Percentiles rank a stretch among this genome's conserved stretches.
Conservation (phyloP, 176 grass and related monocot genomes). For the Juncus effusus region DNA sequence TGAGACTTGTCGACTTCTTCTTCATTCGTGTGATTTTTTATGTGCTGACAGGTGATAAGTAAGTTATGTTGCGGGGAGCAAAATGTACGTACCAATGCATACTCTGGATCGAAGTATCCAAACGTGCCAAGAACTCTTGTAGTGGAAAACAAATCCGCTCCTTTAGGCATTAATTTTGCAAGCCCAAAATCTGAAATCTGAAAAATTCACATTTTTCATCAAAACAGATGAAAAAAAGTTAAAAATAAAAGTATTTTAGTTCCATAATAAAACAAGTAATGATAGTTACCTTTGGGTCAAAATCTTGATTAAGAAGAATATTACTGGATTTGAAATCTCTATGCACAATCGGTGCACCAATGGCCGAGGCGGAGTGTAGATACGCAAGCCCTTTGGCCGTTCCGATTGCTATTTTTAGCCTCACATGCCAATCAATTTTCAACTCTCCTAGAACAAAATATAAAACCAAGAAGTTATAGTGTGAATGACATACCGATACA, state of each 20-base stretch:
- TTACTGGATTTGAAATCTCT: slow-evolving; percentile 99
- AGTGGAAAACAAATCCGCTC: slow-evolving; percentile 67
- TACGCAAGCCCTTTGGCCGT: slow-evolving; percentile 80
- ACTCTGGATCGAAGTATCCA: slow-evolving; percentile 97
- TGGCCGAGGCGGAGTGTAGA: slow-evolving; percentile 73
- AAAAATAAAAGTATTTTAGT: background rate
- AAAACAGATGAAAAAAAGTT: background rate
- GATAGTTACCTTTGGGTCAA: slow-evolving; percentile 73
- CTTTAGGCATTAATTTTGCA: slow-evolving; percentile 88
- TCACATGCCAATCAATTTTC: slow-evolving; percentile 69
- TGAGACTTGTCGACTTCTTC: background rate
- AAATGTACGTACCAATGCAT: slow-evolving; percentile 55
- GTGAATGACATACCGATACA: background rate
- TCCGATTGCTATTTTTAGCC: slow-evolving; percentile 79
- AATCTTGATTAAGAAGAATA: slow-evolving; percentile 64
- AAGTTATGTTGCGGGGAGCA: slow-evolving; percentile 1
- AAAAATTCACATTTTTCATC: slow-evolving; percentile 9
- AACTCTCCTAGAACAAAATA: slow-evolving; percentile 46
- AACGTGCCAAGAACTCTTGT: slow-evolving; percentile 94
- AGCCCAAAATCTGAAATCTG: slow-evolving; percentile 96
- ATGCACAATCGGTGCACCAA: slow-evolving; percentile 87
- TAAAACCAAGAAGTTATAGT: background rate
- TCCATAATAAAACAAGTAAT: background rate
- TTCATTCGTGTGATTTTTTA: too few relatives aligned
- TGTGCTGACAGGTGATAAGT: too few relatives aligned